Percentiles rank a stretch among this genome's conserved stretches.
phyloP scores from a whole-genome alignment of 495 filamentous ascomycete genomes.

The Penicillium tannophilum region DNA sequence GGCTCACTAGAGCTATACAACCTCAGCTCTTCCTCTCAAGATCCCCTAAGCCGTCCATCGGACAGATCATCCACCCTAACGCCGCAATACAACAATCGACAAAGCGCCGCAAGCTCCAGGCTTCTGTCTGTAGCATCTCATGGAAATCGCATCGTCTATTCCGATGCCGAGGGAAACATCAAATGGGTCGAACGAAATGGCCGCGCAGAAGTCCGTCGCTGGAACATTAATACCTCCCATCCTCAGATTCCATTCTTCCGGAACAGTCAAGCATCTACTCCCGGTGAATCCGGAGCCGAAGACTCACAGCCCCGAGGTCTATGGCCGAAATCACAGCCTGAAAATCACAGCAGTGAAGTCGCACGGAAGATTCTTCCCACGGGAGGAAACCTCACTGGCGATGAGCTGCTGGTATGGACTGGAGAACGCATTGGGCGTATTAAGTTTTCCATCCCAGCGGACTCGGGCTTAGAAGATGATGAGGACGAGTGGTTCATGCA shows the following conservation, averaged over 20 bases:
- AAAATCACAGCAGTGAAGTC: slow-evolving; percentile 46
- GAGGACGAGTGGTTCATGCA: slow-evolving; percentile 45
- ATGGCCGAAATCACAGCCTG: slow-evolving; percentile 27
- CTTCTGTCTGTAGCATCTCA: slow-evolving; percentile 83
- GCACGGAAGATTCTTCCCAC: slow-evolving; percentile 72
- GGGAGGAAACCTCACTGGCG: slow-evolving; percentile 47
- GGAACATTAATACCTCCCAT: slow-evolving; percentile 61
- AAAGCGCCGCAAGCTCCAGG: slow-evolving; percentile 78
- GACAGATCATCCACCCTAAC: slow-evolving; percentile 38
- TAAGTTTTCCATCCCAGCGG: slow-evolving; percentile 55
- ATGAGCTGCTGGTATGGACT: slow-evolving; percentile 78
- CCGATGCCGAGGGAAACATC: slow-evolving; percentile 79
- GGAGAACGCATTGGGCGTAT: slow-evolving; percentile 77
- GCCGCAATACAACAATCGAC: slow-evolving; percentile 68
- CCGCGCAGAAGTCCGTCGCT: slow-evolving; percentile 73
- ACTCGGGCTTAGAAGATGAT: slow-evolving; percentile 41
- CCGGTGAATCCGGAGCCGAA: slow-evolving; percentile 1
- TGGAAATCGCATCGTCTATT: slow-evolving; percentile 80
- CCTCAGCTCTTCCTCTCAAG: slow-evolving; percentile 42
- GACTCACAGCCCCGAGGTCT: slow-evolving; percentile 27
- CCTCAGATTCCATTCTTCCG: slow-evolving; percentile 22
- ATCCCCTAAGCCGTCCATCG: slow-evolving; percentile 25
- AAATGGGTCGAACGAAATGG: slow-evolving; percentile 95
- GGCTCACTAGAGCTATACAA: slow-evolving; percentile 90
- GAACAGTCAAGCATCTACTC: background rate